Evolutionary conservation across 116 monocot genomes (phyloP), one percentile per base, ranked within the genome.

Genomic region (Cymodocea nodosa): DNA sequence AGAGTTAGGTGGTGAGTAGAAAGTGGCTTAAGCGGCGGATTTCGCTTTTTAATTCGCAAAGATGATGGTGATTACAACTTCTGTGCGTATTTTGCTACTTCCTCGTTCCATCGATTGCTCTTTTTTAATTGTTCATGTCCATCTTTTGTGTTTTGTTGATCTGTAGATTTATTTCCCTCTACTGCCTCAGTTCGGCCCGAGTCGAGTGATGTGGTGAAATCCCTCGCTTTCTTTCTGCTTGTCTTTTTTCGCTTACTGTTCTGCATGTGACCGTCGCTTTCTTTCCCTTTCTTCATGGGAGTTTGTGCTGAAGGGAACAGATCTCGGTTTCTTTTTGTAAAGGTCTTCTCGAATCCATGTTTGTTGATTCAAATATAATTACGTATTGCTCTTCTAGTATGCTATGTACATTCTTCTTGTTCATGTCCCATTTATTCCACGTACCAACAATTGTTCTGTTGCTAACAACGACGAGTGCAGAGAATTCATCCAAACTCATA

Each of bases 401-500:
- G 53, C 4, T 1, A 54, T 16, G 59, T 13, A 24, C 30, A 4
- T 19, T 30, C 30, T 30, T 30, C 30, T 30, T 3, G 2, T 30
- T 30, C 30, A n/a, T n/a, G n/a, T n/a, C 30, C 30, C 30, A 1
- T 30, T 3, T 3, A 30, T 30, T 30, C 30, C 30, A 30, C 30
- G 30, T 30, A 30, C 30, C 30, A 30, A 1, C 30, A 30, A 30
- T 30, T 30, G 30, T 3, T 30, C 30, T 3, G 30, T 30, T 37
- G 30, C 34, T n/a, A 56, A 73, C 25, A 17, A 52, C 61, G 39
- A 23, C 57, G 23, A 39, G 50, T 73, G 71, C 83, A 98, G 98
- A 92, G 59, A 98, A 82, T 76, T 89, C 92, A 44, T 83, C 85
- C 16, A 98, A 92, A 60, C 57, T 89, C 49, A 80, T 91, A 16